These are phyloP conservation scores for Vanrija sp. DNA, from an alignment of 1,284 basidiomycete genomes.

Conservation along the genomic window DNA sequence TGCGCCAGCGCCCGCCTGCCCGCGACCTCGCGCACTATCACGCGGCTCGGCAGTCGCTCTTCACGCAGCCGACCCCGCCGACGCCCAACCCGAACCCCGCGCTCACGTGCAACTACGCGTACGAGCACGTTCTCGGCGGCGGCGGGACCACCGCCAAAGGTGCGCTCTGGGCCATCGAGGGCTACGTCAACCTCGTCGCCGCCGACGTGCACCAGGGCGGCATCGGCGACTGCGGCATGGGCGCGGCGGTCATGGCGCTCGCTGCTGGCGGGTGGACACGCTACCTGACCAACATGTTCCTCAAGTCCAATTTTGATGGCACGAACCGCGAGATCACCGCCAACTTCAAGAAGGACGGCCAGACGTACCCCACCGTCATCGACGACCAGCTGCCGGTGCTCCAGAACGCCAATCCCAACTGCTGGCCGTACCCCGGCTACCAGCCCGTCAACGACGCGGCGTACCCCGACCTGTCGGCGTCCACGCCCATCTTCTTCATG, in stretches of 20 bases:
- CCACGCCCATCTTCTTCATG: slow-evolving; percentile 21
- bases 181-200: slow-evolving; percentile 20
- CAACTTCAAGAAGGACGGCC: slow-evolving; percentile 14
- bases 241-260: slow-evolving; percentile 15
- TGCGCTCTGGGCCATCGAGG: slow-evolving; percentile 22
- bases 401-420: slow-evolving; percentile 8
- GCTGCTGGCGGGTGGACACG: slow-evolving; percentile 12
- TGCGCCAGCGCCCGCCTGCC: not conserved
- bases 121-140: slow-evolving; percentile 20
- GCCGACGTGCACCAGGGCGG: slow-evolving; percentile 19
- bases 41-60: not conserved
- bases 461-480: slow-evolving; percentile 2
- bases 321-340: slow-evolving; percentile 1
- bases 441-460: slow-evolving; percentile 19
- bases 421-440: slow-evolving; percentile 18
- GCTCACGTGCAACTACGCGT: slow-evolving; percentile 10
- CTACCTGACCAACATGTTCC: slow-evolving; percentile 11
- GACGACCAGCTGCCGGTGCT: slow-evolving; percentile 19
- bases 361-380: slow-evolving; percentile 8
- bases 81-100: not conserved
- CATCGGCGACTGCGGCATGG: slow-evolving; percentile 25
- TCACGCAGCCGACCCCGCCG: not conserved
- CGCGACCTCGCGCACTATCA: not conserved
- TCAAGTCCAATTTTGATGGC: not conserved
- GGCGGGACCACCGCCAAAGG: slow-evolving; percentile 9